A percentile compares a stretch with the other conserved stretches of the same genome.
Conservation (phyloP, 73 alveolate species). For the Paramecium biaurelia region DNA sequence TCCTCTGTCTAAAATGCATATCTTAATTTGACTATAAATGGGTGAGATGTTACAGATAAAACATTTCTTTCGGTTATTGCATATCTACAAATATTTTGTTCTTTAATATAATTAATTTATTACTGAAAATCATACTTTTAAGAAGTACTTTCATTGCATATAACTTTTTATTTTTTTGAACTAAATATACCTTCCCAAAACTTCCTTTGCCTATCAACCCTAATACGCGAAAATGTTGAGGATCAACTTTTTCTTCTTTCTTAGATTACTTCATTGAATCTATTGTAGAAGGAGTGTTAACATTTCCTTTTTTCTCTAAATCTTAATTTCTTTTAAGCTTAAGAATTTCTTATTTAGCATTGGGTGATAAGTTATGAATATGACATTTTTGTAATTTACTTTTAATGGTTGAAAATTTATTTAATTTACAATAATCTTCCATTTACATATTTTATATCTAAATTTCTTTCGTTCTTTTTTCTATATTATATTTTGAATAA, state of each 20-base stretch:
- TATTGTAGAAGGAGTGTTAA: background rate
- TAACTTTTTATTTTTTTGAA: constrained; percentile 69
- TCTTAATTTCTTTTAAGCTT: background rate
- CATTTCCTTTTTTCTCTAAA: background rate
- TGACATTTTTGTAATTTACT: background rate
- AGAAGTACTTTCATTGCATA: constrained; percentile 69
- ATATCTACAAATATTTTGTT: constrained; percentile 81
- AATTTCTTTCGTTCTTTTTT: background rate
- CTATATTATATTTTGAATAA: background rate
- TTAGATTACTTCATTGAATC: constrained; percentile 38
- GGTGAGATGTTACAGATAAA: constrained; percentile 78
- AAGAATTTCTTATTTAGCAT: background rate
- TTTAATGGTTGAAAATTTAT: background rate
- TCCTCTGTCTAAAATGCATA: constrained; percentile 92
- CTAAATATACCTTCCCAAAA: constrained; percentile 85
- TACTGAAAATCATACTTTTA: constrained; percentile 53
- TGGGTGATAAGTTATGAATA: background rate
- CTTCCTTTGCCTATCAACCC: constrained; percentile 86
- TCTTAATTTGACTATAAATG: constrained; percentile 84
- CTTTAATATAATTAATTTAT: background rate
- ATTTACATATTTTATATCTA: background rate
- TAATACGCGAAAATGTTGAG: background rate
- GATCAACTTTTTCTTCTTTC: constrained; percentile 44
- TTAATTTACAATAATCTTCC: background rate
- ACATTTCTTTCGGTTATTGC: constrained; percentile 95